Base-by-base conservation (phyloP, 495 filamentous ascomycete species). In the Mytilinidion resinicola region DNA sequence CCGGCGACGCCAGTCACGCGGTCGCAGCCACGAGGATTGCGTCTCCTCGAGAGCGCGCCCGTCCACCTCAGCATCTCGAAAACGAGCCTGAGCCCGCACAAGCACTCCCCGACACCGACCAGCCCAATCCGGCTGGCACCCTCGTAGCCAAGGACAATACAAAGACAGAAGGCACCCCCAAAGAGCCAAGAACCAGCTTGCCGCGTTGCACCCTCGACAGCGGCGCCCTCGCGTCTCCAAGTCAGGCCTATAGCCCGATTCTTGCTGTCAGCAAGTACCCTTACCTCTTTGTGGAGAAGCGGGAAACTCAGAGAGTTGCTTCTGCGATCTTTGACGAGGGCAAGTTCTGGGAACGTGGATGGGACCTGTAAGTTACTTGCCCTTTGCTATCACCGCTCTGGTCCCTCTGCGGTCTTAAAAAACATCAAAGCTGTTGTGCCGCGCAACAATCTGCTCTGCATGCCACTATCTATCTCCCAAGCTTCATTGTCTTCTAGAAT, bases 301-400 rank as follows among this genome's bases (percentile, higher is more conserved):
- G 71, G 0, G 72, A 78, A 46, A 67, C 71, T 9, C 67, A 79
- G 65, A 62, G 62, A 8, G 79, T 83, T 55, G 74, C 85, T 55
- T 71, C 72, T 19, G 61, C 51, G 3, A 84, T 82, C 61, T 85
- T 85, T 60, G 83, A 86, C 43, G 70, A 62, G 0, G 72, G 76
- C 9, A 80, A 82, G 33, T 77, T 87, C 60, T 82, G 83, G 61
- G 62, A 78, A 2, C 76, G 81, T 2, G 57, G 70, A 38, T 95
- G 89, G 90, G 85, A 90, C 57, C 60, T 93, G 89, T 95, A 74
- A 80, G 85, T 81, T 37, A 30, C 25, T 30, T 6, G 25, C 25
- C 25, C 25, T 30, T 30, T 3, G 2, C 39, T 20, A 30, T 30
- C 25, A 30, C 25, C 25, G 6, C 3, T 30, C 25, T 3, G 3